Evolutionary conservation across 495 filamentous ascomycete genomes (phyloP), one percentile per base, ranked within the genome.

Genomic region (Penicillium robsamsonii): DNA sequence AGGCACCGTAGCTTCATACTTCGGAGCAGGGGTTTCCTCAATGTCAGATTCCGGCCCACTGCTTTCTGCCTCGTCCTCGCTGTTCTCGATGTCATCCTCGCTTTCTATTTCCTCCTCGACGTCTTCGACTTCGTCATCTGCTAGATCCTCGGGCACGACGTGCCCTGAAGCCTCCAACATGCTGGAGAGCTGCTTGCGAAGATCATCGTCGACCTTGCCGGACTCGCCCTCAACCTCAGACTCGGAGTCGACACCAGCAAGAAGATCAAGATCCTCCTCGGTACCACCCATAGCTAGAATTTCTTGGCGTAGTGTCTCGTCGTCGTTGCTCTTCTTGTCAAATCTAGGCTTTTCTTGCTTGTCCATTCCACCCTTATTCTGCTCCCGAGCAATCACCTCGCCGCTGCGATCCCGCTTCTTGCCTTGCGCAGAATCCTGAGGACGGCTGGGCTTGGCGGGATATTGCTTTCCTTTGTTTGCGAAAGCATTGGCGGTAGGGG

Each of bases 251-350:
- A 84, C 61, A 58, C 77, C 81, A 15, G 76, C 83, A 45, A 92
- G 72, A 35, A 91, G 72, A 44, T 87, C 81, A 40, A 87, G 69
- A 64, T 92, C 89, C 25, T 89, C 87, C 65, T 90, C 81, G 27
- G 87, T 87, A 22, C 90, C 90, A 18, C 90, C 90, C 38, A 95
- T 78, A 20, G 84, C 86, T 52, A 84, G 66, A 59, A 95, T 90
- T 61, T 92, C 90, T 58, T 86, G 81, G 30, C 89, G 78, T 33
- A 89, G 71, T 29, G 65, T 61, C 61, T 73, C 69, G 47, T 75
- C 67, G 27, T 63, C 60, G 10, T 59, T 63, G n/a, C 33, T 47
- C 46, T 60, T 60, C 46, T 66, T 61, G 4, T 22, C 22, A 17
- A 60, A 61, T n/a, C 59, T 53, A 4, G 59, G 46, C 17, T 64